phyloP scores from a whole-genome alignment of 2,329 filamentous ascomycete genomes.

The Alternaria postmessia region DNA sequence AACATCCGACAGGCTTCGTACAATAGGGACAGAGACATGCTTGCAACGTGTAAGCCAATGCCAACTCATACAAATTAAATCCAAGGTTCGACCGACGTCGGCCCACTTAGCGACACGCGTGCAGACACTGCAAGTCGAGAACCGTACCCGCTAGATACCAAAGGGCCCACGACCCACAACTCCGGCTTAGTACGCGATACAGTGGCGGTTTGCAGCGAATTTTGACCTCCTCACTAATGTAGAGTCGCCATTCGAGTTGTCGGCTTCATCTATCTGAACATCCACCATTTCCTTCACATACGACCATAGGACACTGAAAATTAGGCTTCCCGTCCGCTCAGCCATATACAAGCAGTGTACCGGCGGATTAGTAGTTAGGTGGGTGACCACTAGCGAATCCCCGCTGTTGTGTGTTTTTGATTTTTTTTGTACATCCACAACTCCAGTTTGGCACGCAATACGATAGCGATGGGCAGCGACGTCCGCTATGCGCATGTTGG shows the following conservation, averaged over 20 bases:
- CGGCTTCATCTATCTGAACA: fast-evolving
- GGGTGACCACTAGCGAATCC: not conserved
- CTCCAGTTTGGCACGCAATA: too few species aligned
- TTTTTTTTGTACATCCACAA: not conserved
- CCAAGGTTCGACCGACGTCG: not conserved
- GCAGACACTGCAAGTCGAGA: not conserved
- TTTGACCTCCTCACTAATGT: too few species aligned
- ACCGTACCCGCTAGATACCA: not conserved
- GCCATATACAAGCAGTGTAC: not conserved
- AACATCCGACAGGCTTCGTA: not conserved
- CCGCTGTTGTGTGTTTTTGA: not conserved
- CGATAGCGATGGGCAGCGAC: too few species aligned
- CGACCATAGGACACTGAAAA: not conserved
- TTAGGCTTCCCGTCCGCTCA: not conserved
- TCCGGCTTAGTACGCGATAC: not conserved
- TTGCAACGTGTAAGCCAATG: not conserved
- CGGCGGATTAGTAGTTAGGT: not conserved
- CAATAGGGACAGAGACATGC: not conserved
- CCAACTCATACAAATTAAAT: too few species aligned
- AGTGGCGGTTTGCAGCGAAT: fast-evolving
- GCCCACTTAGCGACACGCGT: not conserved
- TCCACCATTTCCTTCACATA: not conserved
- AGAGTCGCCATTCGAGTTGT: fast-evolving
- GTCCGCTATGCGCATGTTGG: too few species aligned
- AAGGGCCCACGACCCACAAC: not conserved